phyloP scores from a whole-genome alignment of 129 eudicot species.

The Artemisia annua region DNA sequence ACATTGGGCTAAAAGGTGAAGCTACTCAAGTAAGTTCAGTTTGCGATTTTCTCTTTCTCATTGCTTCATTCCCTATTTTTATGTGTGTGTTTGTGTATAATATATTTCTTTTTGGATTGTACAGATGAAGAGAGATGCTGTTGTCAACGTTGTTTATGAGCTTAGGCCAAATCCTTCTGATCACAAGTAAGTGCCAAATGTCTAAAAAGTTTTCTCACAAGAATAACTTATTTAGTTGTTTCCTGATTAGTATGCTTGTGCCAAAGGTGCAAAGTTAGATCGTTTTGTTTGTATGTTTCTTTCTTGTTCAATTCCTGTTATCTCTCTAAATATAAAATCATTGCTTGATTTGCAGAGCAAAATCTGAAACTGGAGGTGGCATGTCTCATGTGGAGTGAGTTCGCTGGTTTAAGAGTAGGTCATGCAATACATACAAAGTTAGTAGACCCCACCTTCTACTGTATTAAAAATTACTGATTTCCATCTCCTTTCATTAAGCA shows the following conservation, averaged over 20 bases:
- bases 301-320: constrained; percentile 8
- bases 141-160: constrained; percentile 89
- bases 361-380: constrained; percentile 79
- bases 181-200: constrained; percentile 75
- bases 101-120: constrained; percentile 8
- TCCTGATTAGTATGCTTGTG: not conserved
- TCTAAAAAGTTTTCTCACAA: not conserved
- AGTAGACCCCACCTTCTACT: constrained; percentile 26
- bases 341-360: constrained; percentile 53
- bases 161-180: constrained; percentile 98
- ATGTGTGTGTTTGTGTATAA: not conserved
- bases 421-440: constrained; percentile 19
- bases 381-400: constrained; percentile 77
- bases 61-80: not conserved
- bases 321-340: constrained; percentile 12
- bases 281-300: not conserved
- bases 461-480: constrained; percentile 4
- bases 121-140: constrained; percentile 96
- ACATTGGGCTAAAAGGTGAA: constrained; percentile 98
- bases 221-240: not conserved
- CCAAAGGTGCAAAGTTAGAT: not conserved
- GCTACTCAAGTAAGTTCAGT: constrained; percentile 82
- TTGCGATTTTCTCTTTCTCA: not conserved
- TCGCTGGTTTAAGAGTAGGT: constrained; percentile 20
- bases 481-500: not conserved